These are phyloP conservation scores for Candida alai DNA, from an alignment of 805 yeast species.

Conservation along the genomic window DNA sequence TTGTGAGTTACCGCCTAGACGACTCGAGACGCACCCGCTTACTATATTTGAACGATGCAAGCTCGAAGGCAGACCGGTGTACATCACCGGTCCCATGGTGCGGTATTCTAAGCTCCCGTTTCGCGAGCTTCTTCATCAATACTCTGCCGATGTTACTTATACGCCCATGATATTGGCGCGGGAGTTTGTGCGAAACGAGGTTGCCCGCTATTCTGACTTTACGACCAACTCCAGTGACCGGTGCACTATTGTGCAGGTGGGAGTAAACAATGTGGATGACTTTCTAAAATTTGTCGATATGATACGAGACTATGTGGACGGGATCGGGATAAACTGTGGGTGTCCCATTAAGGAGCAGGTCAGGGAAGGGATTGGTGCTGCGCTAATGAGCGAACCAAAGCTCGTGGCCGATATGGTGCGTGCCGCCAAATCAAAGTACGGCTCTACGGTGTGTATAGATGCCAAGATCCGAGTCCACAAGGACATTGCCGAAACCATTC, in stretches of 20 bases:
- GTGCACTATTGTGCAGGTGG: conserved; percentile 84
- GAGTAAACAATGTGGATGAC: conserved; percentile 81
- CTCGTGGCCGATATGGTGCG: conserved; percentile 78
- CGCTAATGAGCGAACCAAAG: conserved; percentile 80
- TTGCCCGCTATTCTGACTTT: conserved; percentile 82
- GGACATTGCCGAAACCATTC: conserved; percentile 67
- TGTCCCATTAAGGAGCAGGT: conserved; percentile 96
- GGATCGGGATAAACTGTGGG: conserved; percentile 93
- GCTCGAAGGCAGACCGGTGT: conserved; percentile 31
- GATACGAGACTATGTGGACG: conserved; percentile 90
- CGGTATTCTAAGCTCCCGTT: conserved; percentile 93
- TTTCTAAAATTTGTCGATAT: conserved; percentile 77
- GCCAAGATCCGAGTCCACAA: conserved; percentile 88
- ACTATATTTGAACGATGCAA: conserved; percentile 26
- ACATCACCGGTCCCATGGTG: conserved; percentile 87
- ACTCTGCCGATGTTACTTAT: conserved; percentile 77
- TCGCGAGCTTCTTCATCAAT: conserved; percentile 68
- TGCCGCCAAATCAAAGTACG: conserved; percentile 75
- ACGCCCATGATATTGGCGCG: conserved; percentile 96
- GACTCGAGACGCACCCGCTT: conserved; percentile 2
- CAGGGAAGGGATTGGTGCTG: conserved; percentile 96
- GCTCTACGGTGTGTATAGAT: conserved; percentile 71
- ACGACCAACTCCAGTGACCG: conserved; percentile 69
- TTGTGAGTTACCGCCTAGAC: too few species aligned
- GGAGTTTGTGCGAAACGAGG: conserved; percentile 81